Base-by-base conservation (phyloP, 2,329 filamentous ascomycete genomes). In the Sclerotinia minor region DNA sequence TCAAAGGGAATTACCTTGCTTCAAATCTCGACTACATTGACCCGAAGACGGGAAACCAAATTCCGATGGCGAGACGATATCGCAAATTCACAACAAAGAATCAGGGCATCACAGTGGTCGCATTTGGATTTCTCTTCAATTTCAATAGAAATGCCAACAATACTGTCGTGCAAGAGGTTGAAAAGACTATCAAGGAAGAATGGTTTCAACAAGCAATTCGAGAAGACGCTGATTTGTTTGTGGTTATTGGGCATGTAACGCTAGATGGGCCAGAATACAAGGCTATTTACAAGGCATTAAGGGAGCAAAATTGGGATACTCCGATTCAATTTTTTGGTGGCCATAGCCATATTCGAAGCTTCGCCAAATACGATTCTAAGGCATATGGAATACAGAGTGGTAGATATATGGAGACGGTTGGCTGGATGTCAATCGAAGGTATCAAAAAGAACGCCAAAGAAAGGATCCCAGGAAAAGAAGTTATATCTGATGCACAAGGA, bases 71-170 rank as follows among this genome's bases (percentile, higher is more conserved):
- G 8, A 89, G 88, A 73, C 86, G 94, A 15, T 98, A 89, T 79
- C 89, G 90, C 77, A 95, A 92, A 76, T 97, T 99, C 79, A 93
- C 86, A 67, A 99, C 95, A 7, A 93, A 94, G 82, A 92, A 96
- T 72, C 92, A 92, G 73, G 91, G 90, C 5, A 88, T 97, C 69
- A 86, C 90, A 21, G 87, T 99, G 68, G 82, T 96, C 60, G 92
- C 94, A 0, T 94, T 99, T 78, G 95, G 95, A 2, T 98, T 99
- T 79, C 81, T 99, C 4, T 99, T 97, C 79, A 89, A 99, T 79
- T 99, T 99, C 75, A 92, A 86, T 0, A 88, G 89, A 24, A 97
- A 97, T 77, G 90, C 90, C 67, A 95, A 97, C 77, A 98, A 98
- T 78, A 96, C 92, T 0, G 82, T 92, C 4, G 92, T 98, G 0